Evolutionary conservation across 352 stramenopile genomes (phyloP).

Genomic region (Globisporangium uncinulatum): DNA sequence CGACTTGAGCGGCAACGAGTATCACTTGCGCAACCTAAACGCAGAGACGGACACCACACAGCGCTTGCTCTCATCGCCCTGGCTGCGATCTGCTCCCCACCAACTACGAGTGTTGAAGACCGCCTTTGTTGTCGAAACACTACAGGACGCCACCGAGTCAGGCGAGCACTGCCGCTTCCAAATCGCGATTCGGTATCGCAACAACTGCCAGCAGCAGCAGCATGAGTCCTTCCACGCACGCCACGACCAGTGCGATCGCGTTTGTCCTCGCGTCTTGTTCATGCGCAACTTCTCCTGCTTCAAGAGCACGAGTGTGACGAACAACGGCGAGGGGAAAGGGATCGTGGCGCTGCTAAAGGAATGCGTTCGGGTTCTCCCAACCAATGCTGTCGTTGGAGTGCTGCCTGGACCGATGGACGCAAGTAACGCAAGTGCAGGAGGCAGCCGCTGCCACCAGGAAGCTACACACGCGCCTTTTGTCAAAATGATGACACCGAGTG

Average conservation of each 20-base stretch:
- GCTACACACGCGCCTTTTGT: neutral
- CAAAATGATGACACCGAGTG: conserved; percentile 1
- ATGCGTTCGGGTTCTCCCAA: conserved; percentile 7
- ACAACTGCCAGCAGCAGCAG: neutral
- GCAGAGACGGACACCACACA: neutral
- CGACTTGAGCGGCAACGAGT: conserved; percentile 13
- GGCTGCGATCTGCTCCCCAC: conserved; percentile 6
- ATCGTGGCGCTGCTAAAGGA: conserved; percentile 14
- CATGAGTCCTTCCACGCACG: neutral
- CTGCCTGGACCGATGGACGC: neutral
- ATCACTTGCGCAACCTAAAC: conserved; percentile 3
- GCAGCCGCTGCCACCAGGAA: neutral
- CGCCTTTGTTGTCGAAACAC: conserved; percentile 8
- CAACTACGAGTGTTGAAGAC: neutral
- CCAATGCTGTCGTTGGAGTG: conserved; percentile 6
- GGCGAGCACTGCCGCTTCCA: conserved; percentile 9
- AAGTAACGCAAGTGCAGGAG: neutral
- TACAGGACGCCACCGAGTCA: conserved; percentile 3
- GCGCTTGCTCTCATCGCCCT: neutral
- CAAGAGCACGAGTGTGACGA: conserved; percentile 20
- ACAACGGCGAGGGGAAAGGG: conserved; percentile 11
- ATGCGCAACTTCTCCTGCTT: conserved; percentile 27
- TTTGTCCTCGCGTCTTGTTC: conserved; percentile 15
- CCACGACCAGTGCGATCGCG: neutral
- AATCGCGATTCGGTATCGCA: conserved; percentile 8